Conservation (phyloP, 2,329 filamentous ascomycete species). For the Teratosphaeria zuluensis region DNA sequence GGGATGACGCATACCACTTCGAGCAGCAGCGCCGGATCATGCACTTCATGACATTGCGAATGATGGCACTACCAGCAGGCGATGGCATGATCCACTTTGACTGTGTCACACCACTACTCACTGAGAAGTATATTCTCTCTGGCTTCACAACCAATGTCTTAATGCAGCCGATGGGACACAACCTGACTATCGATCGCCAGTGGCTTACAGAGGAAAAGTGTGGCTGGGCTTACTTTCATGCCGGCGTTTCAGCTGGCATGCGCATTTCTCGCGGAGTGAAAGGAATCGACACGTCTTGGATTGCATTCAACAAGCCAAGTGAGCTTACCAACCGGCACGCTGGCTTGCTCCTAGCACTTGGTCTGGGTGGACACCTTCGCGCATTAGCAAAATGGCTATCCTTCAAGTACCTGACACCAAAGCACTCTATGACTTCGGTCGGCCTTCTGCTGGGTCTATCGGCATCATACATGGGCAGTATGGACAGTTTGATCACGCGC, state of each 20-base stretch:
- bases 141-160: slow-evolving; percentile 88
- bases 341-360: slow-evolving; percentile 81
- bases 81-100: slow-evolving; percentile 82
- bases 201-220: slow-evolving; percentile 92
- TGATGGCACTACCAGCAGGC: slow-evolving; percentile 78
- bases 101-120: slow-evolving; percentile 76
- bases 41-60: slow-evolving; percentile 75
- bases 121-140: slow-evolving; percentile 79
- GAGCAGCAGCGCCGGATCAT: slow-evolving; percentile 89
- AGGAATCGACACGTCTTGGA: slow-evolving; percentile 97
- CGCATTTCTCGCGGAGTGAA: slow-evolving; percentile 83
- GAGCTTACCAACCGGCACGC: slow-evolving; percentile 95
- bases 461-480: slow-evolving; percentile 88
- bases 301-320: slow-evolving; percentile 90
- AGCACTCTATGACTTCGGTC: slow-evolving; percentile 98
- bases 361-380: slow-evolving; percentile 89
- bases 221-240: slow-evolving; percentile 97
- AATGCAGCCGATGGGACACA: slow-evolving; percentile 85
- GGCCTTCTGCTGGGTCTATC: slow-evolving; percentile 86
- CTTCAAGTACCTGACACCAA: slow-evolving; percentile 98
- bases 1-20: slow-evolving; percentile 77
- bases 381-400: slow-evolving; percentile 94
- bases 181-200: slow-evolving; percentile 81
- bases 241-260: slow-evolving; percentile 84
- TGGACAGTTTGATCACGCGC: slow-evolving; percentile 91